Evolutionary conservation across 768 basidiomycete species (phyloP).

Genomic region (Suillus luteus): DNA sequence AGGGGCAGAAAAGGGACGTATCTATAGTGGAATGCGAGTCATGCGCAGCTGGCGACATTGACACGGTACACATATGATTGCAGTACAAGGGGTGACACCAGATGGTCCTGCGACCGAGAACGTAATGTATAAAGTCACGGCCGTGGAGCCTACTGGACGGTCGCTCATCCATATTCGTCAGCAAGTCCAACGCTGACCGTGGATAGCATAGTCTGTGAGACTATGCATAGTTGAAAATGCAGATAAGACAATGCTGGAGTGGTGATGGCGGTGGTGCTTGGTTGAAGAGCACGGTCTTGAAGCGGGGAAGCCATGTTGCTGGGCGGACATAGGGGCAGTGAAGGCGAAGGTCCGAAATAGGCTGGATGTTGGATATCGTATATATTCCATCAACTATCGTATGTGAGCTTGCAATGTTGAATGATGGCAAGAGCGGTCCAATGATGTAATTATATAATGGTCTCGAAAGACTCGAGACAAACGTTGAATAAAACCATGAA

Average conservation of each 20-base stretch:
- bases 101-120: not conserved
- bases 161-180: not conserved
- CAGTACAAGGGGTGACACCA: slow-evolving; percentile 5
- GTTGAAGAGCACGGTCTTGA: slow-evolving; percentile 1
- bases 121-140: not conserved
- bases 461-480: not conserved
- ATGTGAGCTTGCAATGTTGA: not conserved
- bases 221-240: slow-evolving; percentile 1
- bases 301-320: slow-evolving; percentile 3
- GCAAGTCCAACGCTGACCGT: not conserved
- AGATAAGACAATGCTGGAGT: slow-evolving; percentile 2
- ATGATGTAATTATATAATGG: not conserved
- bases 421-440: not conserved
- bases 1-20: slow-evolving; percentile 29
- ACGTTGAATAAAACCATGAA: not conserved
- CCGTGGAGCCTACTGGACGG: not conserved
- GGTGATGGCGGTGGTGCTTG: not conserved
- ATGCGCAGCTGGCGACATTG: slow-evolving; percentile 59
- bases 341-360: slow-evolving; percentile 15
- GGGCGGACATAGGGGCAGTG: slow-evolving; percentile 12
- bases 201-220: not conserved
- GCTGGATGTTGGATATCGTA: not conserved
- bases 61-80: slow-evolving; percentile 45
- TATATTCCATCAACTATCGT: not conserved
- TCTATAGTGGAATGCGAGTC: slow-evolving; percentile 24